Evolutionary conservation across 306 rosid species (phyloP), one percentile per base, ranked within the genome.

Genomic region (Senna tora): DNA sequence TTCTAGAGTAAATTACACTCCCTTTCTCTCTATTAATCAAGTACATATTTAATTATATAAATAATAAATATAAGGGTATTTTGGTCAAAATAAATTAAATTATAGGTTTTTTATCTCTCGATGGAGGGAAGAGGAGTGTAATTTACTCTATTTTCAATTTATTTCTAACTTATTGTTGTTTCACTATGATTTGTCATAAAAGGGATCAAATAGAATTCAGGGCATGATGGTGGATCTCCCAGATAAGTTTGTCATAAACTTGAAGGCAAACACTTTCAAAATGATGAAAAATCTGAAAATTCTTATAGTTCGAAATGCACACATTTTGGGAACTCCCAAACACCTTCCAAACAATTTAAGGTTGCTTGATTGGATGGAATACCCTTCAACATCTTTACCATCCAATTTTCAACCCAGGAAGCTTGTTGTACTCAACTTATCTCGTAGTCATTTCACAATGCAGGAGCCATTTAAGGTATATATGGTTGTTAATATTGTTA

Each of bases 331-430:
- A 61, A 72, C 71, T 41, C 87, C 76, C 16, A 75, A 83, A 49
- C 51, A 79, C 75, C 87, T 83, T 61, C 87, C 87, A 30, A 75
- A 78, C 59, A 79, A 34, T 41, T 67, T 83, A 67, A 83, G 87
- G 66, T 39, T 79, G 65, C 84, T 83, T 54, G 87, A 83, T 17
- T 83, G 87, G 82, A 73, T 55, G 74, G 56, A 69, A 39, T 83
- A 75, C 70, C 82, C 87, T 20, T 81, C 81, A 52, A 41, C 79
- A 34, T 77, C 85, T 14, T 81, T 81, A 8, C 85, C 81, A 52
- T 43, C 81, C 4, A 45, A 72, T 17, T 81, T 81, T 72, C 75
- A 43, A 12, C 81, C 81, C 15, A 77, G 12, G 71, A 81, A 81
- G 58, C 72, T 81, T 36, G 85, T 67, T 32, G 45, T 39, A 10